phyloP scores from a whole-genome alignment of 106 monocot species.

The Dendrobium officinale region DNA sequence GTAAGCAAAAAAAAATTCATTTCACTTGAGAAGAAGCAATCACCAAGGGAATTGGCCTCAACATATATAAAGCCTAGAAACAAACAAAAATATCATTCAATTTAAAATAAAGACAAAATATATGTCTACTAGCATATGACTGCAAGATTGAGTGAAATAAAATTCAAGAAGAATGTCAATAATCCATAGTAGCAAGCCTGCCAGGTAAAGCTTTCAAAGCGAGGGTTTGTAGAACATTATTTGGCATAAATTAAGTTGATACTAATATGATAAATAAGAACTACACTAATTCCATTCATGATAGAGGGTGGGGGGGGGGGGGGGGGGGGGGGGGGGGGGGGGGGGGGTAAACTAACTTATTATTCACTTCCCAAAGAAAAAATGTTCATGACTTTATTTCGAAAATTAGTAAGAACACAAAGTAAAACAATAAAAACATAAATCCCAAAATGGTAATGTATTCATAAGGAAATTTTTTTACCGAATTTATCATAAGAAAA shows the following conservation, averaged over 20 bases:
- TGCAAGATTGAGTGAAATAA: not conserved
- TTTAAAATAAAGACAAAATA: constrained; percentile 19
- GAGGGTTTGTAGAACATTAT: not conserved
- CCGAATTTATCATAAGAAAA: too few relatives aligned
- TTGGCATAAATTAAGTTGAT: not conserved
- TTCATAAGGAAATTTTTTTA: too few relatives aligned
- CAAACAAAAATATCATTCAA: constrained; percentile 72
- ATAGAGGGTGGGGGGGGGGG: not conserved
- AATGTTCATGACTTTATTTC: not conserved
- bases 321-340: too few relatives aligned
- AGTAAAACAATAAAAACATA: too few relatives aligned
- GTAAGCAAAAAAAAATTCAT: not conserved
- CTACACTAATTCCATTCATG: not conserved
- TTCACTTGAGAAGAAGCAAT: constrained; percentile 7
- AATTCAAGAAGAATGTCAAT: not conserved
- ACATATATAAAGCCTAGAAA: constrained; percentile 55
- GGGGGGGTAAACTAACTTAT: too few relatives aligned
- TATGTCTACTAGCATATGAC: not conserved
- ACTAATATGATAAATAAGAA: not conserved
- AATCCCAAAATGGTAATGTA: too few relatives aligned
- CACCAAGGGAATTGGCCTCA: constrained; percentile 71
- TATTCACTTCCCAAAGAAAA: not conserved
- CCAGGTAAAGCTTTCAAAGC: not conserved
- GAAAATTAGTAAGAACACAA: too few relatives aligned
- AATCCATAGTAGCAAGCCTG: not conserved